A percentile compares a stretch with the other conserved stretches of the same genome.
These are phyloP conservation scores for Aspergillus caelatus DNA, from an alignment of 2,329 filamentous ascomycete species.

Conservation along the genomic window DNA sequence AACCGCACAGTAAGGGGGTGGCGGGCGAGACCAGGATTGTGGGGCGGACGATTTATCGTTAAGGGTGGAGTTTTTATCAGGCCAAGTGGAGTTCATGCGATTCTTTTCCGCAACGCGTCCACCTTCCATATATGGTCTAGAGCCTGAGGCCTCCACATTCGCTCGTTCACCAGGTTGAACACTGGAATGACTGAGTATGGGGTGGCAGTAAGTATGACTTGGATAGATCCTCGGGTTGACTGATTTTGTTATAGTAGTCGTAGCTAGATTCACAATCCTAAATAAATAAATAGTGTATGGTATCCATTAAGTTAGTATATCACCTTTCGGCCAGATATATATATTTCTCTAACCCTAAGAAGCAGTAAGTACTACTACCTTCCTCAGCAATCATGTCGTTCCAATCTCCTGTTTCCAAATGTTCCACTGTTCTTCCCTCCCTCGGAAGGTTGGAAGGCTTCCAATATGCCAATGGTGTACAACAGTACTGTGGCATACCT, in stretches of 20 bases:
- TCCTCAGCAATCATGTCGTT: conserved; percentile 22
- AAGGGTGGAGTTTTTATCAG: neutral
- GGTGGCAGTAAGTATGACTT: neutral
- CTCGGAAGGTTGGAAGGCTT: conserved; percentile 26
- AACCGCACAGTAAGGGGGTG: neutral
- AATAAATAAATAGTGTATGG: neutral
- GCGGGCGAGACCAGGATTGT: conserved; percentile 6
- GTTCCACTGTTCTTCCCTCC: conserved; percentile 18
- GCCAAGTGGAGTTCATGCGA: neutral
- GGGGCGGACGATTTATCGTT: neutral
- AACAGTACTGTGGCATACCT: conserved; percentile 31
- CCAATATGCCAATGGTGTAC: conserved; percentile 25
- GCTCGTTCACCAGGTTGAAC: too few relatives aligned
- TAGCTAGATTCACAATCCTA: neutral
- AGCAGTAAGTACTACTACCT: too few relatives aligned
- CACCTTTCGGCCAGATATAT: too few relatives aligned
- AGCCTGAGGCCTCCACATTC: neutral
- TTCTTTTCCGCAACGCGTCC: conserved; percentile 11
- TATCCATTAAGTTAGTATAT: too few relatives aligned
- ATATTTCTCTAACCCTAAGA: too few relatives aligned
- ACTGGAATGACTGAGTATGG: neutral
- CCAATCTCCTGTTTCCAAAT: conserved; percentile 18
- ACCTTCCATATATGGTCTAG: conserved; percentile 20
- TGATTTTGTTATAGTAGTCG: neutral
- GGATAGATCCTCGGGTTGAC: neutral